Evolutionary conservation across 176 grass and related monocot genomes (phyloP).

Genomic region (Avena insularis): DNA sequence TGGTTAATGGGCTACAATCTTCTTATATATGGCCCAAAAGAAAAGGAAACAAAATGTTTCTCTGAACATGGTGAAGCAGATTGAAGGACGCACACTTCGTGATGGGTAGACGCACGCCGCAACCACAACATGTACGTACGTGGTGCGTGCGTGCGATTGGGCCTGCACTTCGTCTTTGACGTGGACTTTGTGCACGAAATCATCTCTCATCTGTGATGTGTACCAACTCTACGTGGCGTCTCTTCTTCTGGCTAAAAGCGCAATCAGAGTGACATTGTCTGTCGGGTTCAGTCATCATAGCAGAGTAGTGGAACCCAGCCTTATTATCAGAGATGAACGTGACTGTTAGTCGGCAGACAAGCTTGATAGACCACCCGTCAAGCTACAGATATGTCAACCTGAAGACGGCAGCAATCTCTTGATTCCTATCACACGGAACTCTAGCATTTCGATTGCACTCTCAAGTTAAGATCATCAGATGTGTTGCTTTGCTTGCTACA

Average conservation of each 20-base stretch:
- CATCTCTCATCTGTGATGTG: background rate
- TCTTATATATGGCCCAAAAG: no score
- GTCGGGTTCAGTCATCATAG: background rate
- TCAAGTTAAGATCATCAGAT: background rate
- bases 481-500: constrained; percentile 24
- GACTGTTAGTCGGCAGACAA: constrained; percentile 4
- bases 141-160: background rate
- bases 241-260: background rate
- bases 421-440: constrained; percentile 6
- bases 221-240: background rate
- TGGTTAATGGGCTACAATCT: no score
- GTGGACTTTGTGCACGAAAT: background rate
- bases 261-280: background rate
- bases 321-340: background rate
- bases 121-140: background rate
- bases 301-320: background rate
- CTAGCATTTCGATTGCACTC: background rate
- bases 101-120: background rate
- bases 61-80: no score
- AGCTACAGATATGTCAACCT: constrained; percentile 10
- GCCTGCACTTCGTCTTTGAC: background rate
- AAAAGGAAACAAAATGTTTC: no score
- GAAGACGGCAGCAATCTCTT: background rate
- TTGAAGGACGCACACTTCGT: no score
- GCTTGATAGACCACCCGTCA: constrained; percentile 19